Conservation (phyloP, 495 filamentous ascomycete genomes). For the Penicillium bialowiezense region DNA sequence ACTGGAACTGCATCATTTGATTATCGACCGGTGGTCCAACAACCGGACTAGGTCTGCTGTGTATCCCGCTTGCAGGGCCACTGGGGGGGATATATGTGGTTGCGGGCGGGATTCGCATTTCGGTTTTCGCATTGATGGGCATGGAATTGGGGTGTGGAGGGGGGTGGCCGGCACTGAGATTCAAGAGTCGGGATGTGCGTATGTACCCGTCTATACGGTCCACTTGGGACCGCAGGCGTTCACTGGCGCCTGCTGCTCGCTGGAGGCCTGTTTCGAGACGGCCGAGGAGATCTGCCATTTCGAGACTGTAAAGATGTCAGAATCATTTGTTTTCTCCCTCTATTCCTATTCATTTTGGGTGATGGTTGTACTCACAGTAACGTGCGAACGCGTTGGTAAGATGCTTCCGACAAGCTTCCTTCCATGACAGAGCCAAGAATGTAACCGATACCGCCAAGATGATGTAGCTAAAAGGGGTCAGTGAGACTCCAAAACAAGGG, state of each 20-base stretch:
- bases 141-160: conserved; percentile 7
- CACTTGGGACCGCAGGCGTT: conserved; percentile 41
- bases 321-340: too few species aligned
- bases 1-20: conserved; percentile 34
- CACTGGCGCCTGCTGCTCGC: conserved; percentile 36
- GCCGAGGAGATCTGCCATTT: conserved; percentile 49
- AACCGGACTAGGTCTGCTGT: background rate
- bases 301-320: conserved; percentile 15
- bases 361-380: conserved; percentile 28
- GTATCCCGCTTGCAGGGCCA: background rate
- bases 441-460: conserved; percentile 48
- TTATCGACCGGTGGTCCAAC: conserved; percentile 12
- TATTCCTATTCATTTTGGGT: too few species aligned
- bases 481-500: background rate
- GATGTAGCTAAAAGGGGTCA: conserved; percentile 32
- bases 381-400: conserved; percentile 42
- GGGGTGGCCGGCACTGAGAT: conserved; percentile 12
- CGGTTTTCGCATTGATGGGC: conserved; percentile 9
- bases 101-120: conserved; percentile 10
- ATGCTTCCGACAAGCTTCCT: conserved; percentile 43
- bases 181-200: conserved; percentile 27
- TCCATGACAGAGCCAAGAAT: conserved; percentile 51
- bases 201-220: conserved; percentile 50
- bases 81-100: conserved; percentile 3
- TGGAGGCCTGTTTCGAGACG: conserved; percentile 42